Conservation (phyloP, 2,329 filamentous ascomycete species). For the Clonostachys solani region DNA sequence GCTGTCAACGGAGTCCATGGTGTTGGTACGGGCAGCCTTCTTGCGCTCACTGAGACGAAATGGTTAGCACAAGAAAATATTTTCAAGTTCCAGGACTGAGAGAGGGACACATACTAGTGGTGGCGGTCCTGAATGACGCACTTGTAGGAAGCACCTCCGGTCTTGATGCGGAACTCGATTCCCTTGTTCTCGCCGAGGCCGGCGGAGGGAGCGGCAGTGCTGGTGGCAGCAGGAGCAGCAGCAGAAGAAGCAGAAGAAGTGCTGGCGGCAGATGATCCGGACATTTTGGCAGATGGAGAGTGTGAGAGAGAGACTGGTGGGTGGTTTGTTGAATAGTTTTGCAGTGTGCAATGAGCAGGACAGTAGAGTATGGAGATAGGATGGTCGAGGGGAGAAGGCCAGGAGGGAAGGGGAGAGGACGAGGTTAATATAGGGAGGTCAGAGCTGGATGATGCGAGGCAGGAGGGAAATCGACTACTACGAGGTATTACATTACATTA, state of each 20-base stretch:
- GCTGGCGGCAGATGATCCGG: not conserved
- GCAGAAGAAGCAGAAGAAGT: no score
- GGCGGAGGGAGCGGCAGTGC: not conserved
- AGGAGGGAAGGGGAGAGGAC: no score
- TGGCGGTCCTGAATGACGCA: conserved; percentile 39
- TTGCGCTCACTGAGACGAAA: conserved; percentile 26
- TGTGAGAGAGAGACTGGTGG: not conserved
- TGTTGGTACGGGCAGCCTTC: conserved; percentile 29
- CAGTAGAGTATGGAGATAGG: no score
- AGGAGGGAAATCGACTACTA: no score
- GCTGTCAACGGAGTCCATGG: conserved; percentile 25
- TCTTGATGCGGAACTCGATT: conserved; percentile 41
- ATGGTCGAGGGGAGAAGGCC: no score
- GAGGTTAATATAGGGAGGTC: no score
- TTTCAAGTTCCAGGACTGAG: not conserved
- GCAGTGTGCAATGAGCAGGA: no score
- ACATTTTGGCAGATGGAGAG: not conserved
- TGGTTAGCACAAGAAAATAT: conserved; percentile 5
- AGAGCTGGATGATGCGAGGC: no score
- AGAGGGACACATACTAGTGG: conserved; percentile 30
- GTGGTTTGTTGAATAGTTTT: not conserved
- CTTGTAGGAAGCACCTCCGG: conserved; percentile 28
- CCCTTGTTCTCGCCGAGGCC: conserved; percentile 1
- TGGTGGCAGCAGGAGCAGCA: not conserved
- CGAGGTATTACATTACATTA: no score